These are phyloP conservation scores for Eimeria falciformis DNA, from an alignment of 169 alveolate species.

Conservation along the genomic window DNA sequence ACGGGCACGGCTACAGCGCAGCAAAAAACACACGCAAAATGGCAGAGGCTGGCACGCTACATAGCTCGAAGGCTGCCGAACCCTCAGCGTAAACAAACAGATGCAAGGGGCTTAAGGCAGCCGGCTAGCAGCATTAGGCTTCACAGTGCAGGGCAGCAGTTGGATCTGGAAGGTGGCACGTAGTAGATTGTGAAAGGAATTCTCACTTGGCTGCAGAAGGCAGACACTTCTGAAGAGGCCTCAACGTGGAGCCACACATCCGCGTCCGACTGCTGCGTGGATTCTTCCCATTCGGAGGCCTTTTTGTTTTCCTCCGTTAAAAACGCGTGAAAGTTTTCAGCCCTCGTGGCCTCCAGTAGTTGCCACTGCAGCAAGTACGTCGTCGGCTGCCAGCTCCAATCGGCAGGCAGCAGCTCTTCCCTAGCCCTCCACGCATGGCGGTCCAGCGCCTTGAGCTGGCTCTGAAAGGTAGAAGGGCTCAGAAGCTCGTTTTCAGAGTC, in stretches of 20 bases:
- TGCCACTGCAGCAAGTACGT: constrained; percentile 53
- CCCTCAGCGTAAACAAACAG: too few relatives aligned
- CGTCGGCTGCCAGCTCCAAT: constrained; percentile 20
- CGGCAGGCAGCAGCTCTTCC: constrained; percentile 23
- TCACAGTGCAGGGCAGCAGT: too few relatives aligned
- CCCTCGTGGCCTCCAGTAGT: constrained; percentile 31
- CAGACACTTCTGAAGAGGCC: constrained; percentile 13
- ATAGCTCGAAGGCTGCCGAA: too few relatives aligned
- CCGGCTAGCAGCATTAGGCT: too few relatives aligned
- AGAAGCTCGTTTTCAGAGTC: not conserved
- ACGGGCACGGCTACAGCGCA: constrained; percentile 22
- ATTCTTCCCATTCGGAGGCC: not conserved
- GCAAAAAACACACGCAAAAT: not conserved
- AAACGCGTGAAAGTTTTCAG: not conserved
- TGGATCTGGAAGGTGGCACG: too few relatives aligned
- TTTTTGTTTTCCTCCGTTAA: not conserved
- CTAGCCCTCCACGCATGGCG: not conserved
- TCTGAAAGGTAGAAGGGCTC: not conserved
- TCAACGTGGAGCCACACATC: not conserved
- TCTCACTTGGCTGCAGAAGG: constrained; percentile 22
- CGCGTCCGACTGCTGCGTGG: not conserved
- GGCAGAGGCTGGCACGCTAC: not conserved
- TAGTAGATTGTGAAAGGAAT: not conserved
- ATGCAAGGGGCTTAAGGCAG: too few relatives aligned
- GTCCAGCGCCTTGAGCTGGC: not conserved